Base-by-base conservation (phyloP, 2,329 filamentous ascomycete genomes). In the Hypoxylon sp. region DNA sequence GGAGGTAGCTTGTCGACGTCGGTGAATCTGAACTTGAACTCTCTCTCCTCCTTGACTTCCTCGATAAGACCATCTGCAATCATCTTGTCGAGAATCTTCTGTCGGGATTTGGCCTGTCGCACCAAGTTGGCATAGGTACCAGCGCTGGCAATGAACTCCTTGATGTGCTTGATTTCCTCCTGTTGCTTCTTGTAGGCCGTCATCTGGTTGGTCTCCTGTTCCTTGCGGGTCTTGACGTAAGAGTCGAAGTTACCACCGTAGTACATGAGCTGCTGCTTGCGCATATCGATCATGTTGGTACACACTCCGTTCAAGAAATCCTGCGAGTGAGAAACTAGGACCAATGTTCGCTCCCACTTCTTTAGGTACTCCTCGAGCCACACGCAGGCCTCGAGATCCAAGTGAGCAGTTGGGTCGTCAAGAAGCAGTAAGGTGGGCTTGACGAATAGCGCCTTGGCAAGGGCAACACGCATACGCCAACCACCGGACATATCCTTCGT, bases 11-110 rank as follows among this genome's bases (percentile, higher is more conserved):
- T 99, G 80, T 99, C 96, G 59, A 98, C 96, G 78, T 98, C 94
- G 74, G 96, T 96, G 81, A 99, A 99, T 78, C 95, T 91, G 91
- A 99, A 99, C 64, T 91, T 95, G 85, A 99, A 99, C 78, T 97
- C 91, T 69, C 90, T 89, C 83, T 99, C 96, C 71, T 89, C 83
- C 61, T 87, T 82, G 69, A 99, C 94, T 63, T 93, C 93, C 83
- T 99, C 91, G 79, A 99, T 98, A 82, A 98, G 96, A 74, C 96
- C 96, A 77, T 99, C 96, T 75, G 97, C 96, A 87, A 98, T 95
- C 96, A 99, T 99, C 91, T 99, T 99, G 89, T 99, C 96, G 74
- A 98, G 88, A 82, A 98, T 98, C 93, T 99, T 99, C 84, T 99
- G 96, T 72, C 96, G 91, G 46, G 96, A 98, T 88, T 99, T 99